Conservation (phyloP, 1,139 yeast genomes). For the Geotrichum restrictum region DNA sequence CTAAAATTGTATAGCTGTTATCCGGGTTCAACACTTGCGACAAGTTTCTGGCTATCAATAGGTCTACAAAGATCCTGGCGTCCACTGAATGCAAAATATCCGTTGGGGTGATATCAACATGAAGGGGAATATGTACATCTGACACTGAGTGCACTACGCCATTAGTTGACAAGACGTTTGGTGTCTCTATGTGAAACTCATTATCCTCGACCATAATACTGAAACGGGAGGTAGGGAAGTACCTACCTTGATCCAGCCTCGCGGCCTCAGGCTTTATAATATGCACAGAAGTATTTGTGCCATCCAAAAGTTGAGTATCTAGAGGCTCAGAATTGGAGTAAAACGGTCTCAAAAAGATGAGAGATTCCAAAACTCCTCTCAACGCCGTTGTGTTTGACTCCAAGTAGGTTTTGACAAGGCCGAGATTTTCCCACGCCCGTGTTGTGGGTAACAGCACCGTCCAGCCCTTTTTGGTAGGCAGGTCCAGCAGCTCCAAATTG, state of each 20-base stretch:
- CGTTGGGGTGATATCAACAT: conserved; percentile 50
- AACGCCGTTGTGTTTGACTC: conserved; percentile 51
- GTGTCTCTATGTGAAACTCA: conserved; percentile 38
- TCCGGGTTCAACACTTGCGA: conserved; percentile 36
- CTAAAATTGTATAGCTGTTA: conserved; percentile 58
- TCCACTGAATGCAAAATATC: conserved; percentile 56
- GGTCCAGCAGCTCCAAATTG: conserved; percentile 46
- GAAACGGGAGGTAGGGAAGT: conserved; percentile 11
- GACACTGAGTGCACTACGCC: conserved; percentile 80
- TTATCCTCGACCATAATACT: conserved; percentile 34
- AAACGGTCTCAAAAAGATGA: conserved; percentile 59
- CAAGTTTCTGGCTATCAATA: conserved; percentile 44
- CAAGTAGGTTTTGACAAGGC: conserved; percentile 59
- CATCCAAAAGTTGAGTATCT: conserved; percentile 35
- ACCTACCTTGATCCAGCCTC: neutral
- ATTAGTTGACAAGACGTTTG: conserved; percentile 72
- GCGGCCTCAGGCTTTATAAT: conserved; percentile 19
- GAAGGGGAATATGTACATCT: conserved; percentile 54
- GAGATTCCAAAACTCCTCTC: conserved; percentile 50
- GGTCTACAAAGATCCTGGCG: conserved; percentile 44
- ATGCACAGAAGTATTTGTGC: conserved; percentile 39
- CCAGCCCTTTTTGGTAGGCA: conserved; percentile 57
- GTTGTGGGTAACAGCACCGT: conserved; percentile 78
- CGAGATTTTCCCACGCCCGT: conserved; percentile 65
- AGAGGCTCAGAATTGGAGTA: conserved; percentile 57